These are phyloP conservation scores for Suillus bovinus DNA, from an alignment of 768 basidiomycete genomes.

Conservation along the genomic window DNA sequence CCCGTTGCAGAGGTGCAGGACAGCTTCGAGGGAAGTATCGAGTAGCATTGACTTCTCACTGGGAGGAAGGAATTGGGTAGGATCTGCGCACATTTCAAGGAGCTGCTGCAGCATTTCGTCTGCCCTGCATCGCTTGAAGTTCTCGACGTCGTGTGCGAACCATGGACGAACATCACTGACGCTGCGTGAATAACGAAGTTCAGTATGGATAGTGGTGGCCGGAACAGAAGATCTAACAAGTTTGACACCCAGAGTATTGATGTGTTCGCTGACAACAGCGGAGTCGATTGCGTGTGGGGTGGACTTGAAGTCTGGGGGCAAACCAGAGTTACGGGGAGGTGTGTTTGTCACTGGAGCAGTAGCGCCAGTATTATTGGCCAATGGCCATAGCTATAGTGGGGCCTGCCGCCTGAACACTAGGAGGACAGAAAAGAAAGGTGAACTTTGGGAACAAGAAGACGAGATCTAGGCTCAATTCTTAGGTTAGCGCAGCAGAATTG, in stretches of 20 bases:
- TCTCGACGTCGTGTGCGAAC: neutral
- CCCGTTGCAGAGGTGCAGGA: neutral
- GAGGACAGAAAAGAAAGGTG: neutral
- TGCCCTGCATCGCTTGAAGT: neutral
- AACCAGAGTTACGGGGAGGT: neutral
- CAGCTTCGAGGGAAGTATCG: neutral
- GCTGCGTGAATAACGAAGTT: neutral
- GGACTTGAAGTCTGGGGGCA: neutral
- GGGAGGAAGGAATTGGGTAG: neutral
- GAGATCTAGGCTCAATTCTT: neutral
- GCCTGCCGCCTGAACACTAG: neutral
- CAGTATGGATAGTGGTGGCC: too few relatives aligned
- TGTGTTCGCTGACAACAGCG: neutral
- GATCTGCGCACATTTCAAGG: conserved; percentile 3
- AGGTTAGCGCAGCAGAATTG: neutral
- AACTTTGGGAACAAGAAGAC: neutral
- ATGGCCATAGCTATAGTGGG: too few relatives aligned
- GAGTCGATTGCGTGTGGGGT: conserved; percentile 3
- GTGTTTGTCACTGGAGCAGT: neutral
- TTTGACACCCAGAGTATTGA: neutral
- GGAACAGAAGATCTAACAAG: neutral
- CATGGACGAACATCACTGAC: neutral
- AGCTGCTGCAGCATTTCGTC: conserved; percentile 5
- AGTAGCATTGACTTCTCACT: neutral
- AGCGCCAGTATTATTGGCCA: neutral